Evolutionary conservation across 495 filamentous ascomycete genomes (phyloP).

Genomic region (Rhizodiscina lignyota): DNA sequence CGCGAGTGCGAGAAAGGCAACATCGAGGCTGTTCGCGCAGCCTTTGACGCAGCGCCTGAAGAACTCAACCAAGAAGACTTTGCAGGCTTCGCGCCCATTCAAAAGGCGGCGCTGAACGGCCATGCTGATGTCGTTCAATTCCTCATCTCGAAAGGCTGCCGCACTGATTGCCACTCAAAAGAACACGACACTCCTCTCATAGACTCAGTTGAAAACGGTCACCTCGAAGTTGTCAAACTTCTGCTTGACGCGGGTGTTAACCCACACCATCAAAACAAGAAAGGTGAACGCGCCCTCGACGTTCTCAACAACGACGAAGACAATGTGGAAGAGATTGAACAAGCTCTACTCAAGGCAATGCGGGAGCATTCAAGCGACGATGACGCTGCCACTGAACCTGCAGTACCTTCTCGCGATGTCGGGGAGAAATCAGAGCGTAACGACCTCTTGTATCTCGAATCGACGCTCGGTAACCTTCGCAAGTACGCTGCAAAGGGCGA

Average conservation of each 20-base stretch:
- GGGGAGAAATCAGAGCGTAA: conserved; percentile 32
- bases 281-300: conserved; percentile 77
- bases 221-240: conserved; percentile 76
- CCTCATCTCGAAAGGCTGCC: conserved; percentile 65
- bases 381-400: conserved; percentile 29
- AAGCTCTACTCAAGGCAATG: conserved; percentile 25
- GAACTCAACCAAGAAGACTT: conserved; percentile 83
- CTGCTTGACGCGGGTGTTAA: conserved; percentile 76
- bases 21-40: conserved; percentile 47
- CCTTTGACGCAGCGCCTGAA: conserved; percentile 59
- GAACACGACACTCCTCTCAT: conserved; percentile 80
- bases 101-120: conserved; percentile 77
- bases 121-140: conserved; percentile 66
- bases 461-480: conserved; percentile 46
- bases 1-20: conserved; percentile 67
- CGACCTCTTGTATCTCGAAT: conserved; percentile 31
- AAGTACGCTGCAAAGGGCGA: conserved; percentile 75
- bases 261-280: conserved; percentile 68
- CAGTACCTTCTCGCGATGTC: no score
- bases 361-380: conserved; percentile 28
- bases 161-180: conserved; percentile 60
- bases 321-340: conserved; percentile 34
- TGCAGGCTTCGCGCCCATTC: conserved; percentile 83
- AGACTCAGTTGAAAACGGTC: conserved; percentile 89
- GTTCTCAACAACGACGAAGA: conserved; percentile 55